A percentile compares a stretch with the other conserved stretches of the same genome.
These are phyloP conservation scores for Rhizopus delemar DNA, from an alignment of 371 early-diverging fungal genomes.

Conservation along the genomic window DNA sequence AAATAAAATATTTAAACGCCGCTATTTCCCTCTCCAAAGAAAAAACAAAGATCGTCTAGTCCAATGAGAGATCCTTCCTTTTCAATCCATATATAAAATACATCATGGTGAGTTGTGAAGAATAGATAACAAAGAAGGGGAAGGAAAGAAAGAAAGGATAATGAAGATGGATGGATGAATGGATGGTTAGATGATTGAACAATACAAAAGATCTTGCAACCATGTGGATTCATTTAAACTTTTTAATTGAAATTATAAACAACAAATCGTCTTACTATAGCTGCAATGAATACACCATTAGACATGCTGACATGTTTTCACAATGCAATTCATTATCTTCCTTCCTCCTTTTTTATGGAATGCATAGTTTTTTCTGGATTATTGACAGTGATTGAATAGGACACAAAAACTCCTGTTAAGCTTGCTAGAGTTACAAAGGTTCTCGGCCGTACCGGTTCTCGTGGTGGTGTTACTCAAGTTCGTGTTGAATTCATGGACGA, in stretches of 20 bases:
- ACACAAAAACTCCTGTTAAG: conserved; percentile 79
- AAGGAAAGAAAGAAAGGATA: background rate
- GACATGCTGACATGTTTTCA: no score
- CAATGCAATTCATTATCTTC: no score
- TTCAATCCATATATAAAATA: conserved; percentile 19
- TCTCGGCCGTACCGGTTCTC: conserved; percentile 98
- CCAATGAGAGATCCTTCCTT: conserved; percentile 7
- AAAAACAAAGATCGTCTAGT: background rate
- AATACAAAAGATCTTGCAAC: background rate
- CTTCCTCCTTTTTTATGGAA: no score
- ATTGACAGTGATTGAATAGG: conserved; percentile 32
- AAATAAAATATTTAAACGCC: conserved; percentile 11
- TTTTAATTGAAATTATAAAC: background rate
- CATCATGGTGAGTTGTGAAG: conserved; percentile 14
- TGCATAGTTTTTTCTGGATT: background rate
- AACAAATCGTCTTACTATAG: background rate
- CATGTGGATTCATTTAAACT: no score
- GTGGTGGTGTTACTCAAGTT: conserved; percentile 98
- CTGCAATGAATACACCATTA: no score
- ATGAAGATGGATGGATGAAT: conserved; percentile 5
- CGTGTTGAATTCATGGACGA: conserved; percentile 98
- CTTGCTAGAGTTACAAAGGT: conserved; percentile 95
- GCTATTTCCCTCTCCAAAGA: background rate
- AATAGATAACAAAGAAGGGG: background rate
- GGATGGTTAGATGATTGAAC: conserved; percentile 13